These are phyloP conservation scores for Serpula lacrymans DNA, from an alignment of 768 basidiomycete species.

Conservation along the genomic window DNA sequence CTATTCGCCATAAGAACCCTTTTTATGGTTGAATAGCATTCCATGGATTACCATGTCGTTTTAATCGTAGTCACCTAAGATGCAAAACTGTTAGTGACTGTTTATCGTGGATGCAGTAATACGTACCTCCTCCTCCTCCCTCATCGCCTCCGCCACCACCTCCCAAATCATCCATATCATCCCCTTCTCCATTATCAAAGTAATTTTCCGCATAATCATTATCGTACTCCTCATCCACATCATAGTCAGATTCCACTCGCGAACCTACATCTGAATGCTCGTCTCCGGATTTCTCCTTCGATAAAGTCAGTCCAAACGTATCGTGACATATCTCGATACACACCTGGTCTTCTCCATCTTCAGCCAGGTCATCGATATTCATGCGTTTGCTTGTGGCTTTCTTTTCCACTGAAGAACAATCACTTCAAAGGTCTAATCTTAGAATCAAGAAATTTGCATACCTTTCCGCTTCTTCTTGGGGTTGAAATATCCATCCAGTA, in stretches of 20 bases:
- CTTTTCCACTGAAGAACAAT: constrained; percentile 23
- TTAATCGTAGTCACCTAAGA: constrained; percentile 25
- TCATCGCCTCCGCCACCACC: constrained; percentile 65
- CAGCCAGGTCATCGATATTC: constrained; percentile 66
- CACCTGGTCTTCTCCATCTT: constrained; percentile 61
- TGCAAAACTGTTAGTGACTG: no score
- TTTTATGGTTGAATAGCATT: no score
- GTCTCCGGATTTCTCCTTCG: constrained; percentile 73
- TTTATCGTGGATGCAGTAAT: no score
- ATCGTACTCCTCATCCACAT: constrained; percentile 88
- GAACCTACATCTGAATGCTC: constrained; percentile 69
- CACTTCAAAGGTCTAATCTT: no score
- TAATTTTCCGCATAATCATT: constrained; percentile 91
- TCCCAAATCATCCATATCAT: constrained; percentile 75
- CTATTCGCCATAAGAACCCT: no score
- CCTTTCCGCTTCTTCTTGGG: constrained; percentile 63
- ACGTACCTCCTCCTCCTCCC: constrained; percentile 52
- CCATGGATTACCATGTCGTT: no score
- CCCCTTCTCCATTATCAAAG: constrained; percentile 86
- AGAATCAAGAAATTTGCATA: no score
- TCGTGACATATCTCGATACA: constrained; percentile 5
- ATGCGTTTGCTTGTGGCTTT: constrained; percentile 39
- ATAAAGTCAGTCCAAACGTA: no score
- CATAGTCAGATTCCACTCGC: constrained; percentile 72
- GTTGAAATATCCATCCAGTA: constrained; percentile 80